These are phyloP conservation scores for Debaryomyces robertsiae DNA, from an alignment of 1,139 yeast species.

Conservation along the genomic window DNA sequence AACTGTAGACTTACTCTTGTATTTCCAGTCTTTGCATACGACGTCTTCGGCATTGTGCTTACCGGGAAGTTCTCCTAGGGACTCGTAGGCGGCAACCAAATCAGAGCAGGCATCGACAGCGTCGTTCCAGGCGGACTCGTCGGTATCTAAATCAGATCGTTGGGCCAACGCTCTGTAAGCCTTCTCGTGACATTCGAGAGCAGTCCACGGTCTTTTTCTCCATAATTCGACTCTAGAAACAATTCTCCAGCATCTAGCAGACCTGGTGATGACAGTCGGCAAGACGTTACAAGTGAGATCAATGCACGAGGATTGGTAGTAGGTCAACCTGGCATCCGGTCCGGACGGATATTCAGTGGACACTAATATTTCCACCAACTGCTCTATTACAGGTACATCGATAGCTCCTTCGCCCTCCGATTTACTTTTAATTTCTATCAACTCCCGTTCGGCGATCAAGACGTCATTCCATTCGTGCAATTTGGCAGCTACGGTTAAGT, in stretches of 20 bases:
- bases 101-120: conserved; percentile 83
- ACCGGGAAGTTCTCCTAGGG: conserved; percentile 85
- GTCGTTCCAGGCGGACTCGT: conserved; percentile 70
- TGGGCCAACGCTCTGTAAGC: conserved; percentile 77
- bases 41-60: conserved; percentile 79
- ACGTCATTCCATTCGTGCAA: conserved; percentile 88
- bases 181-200: conserved; percentile 83
- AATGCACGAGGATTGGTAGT: conserved; percentile 67
- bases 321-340: conserved; percentile 43
- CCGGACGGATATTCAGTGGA: conserved; percentile 51
- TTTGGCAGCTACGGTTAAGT: conserved; percentile 77
- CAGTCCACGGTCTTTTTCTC: conserved; percentile 86
- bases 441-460: conserved; percentile 65
- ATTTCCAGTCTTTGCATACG: conserved; percentile 91
- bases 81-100: conserved; percentile 83
- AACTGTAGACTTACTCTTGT: conserved; percentile 72
- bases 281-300: conserved; percentile 68
- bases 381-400: conserved; percentile 77
- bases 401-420: conserved; percentile 66
- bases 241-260: conserved; percentile 79
- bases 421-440: conserved; percentile 51
- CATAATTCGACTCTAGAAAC: conserved; percentile 85
- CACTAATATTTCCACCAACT: conserved; percentile 66
- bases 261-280: conserved; percentile 69
- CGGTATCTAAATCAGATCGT: conserved; percentile 63